These are phyloP conservation scores for Aspergillus pseudotamarii DNA, from an alignment of 2,329 filamentous ascomycete species.

Conservation along the genomic window DNA sequence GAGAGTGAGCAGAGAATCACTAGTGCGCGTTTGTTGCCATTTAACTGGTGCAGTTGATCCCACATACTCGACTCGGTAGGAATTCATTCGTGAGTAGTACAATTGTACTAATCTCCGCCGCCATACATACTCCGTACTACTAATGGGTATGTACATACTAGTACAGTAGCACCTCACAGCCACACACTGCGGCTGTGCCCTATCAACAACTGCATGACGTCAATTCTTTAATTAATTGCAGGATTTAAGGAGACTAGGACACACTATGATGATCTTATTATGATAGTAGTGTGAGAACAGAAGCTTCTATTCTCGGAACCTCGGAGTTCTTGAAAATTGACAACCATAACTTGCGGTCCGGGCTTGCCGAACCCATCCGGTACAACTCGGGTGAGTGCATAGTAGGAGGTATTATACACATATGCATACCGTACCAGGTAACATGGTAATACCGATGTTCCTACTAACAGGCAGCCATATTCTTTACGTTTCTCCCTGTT, in stretches of 20 bases:
- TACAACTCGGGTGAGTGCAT: not conserved
- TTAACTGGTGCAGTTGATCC: not conserved
- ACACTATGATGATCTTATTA: not conserved
- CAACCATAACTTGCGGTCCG: not conserved
- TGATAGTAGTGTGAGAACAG: not conserved
- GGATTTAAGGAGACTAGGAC: not conserved
- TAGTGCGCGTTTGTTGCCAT: not conserved
- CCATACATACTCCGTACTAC: not conserved
- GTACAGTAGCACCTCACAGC: not conserved
- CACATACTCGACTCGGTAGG: not conserved
- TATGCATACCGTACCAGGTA: not conserved
- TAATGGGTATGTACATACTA: too few species aligned
- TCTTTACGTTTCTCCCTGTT: not conserved
- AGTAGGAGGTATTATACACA: not conserved
- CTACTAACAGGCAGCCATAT: constrained; percentile 15
- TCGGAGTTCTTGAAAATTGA: not conserved
- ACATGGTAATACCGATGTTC: constrained; percentile 1
- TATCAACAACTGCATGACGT: not conserved
- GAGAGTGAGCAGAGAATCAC: not conserved
- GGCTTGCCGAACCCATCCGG: not conserved
- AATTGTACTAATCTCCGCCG: not conserved
- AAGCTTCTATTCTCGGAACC: constrained; percentile 5
- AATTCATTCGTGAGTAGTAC: not conserved
- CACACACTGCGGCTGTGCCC: not conserved
- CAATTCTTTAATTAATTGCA: not conserved